Percentiles rank a stretch among this genome's conserved stretches.
These are phyloP conservation scores for Rhododendron vialii DNA, from an alignment of 148 eudicot species.

Conservation along the genomic window DNA sequence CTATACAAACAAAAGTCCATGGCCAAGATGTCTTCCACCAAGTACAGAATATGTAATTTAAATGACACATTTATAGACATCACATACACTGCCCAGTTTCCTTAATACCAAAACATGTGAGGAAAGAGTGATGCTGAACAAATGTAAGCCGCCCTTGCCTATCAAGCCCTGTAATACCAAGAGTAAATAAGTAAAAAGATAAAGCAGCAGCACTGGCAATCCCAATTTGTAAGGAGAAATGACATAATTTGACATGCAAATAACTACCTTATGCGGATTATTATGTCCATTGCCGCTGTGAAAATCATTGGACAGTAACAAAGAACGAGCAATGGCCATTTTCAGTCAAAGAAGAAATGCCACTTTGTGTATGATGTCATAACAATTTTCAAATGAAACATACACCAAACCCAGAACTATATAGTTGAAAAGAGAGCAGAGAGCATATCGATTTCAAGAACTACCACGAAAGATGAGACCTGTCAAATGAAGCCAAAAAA, in stretches of 20 bases:
- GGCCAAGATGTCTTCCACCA: neutral
- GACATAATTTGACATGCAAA: constrained; percentile 9
- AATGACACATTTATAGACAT: neutral
- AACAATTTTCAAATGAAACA: neutral
- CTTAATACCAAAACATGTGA: constrained; percentile 26
- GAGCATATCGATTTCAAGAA: neutral
- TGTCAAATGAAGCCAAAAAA: neutral
- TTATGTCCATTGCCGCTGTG: constrained; percentile 6
- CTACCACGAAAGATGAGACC: neutral
- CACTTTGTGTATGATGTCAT: constrained; percentile 3
- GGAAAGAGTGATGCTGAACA: constrained; percentile 22
- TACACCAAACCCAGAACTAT: constrained; percentile 6
- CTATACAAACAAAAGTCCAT: neutral
- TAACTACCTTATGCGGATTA: constrained; percentile 25
- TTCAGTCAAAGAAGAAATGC: neutral
- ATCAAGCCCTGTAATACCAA: constrained; percentile 11
- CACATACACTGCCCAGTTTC: neutral
- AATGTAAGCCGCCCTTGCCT: constrained; percentile 16
- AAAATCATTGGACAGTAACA: constrained; percentile 23
- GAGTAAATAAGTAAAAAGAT: neutral
- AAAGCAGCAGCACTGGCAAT: neutral
- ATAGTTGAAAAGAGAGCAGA: constrained; percentile 3
- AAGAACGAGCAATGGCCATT: constrained; percentile 30
- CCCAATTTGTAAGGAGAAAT: neutral
- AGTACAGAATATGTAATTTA: neutral